phyloP scores from a whole-genome alignment of 768 basidiomycete species.

The Boletus eberwhitei region DNA sequence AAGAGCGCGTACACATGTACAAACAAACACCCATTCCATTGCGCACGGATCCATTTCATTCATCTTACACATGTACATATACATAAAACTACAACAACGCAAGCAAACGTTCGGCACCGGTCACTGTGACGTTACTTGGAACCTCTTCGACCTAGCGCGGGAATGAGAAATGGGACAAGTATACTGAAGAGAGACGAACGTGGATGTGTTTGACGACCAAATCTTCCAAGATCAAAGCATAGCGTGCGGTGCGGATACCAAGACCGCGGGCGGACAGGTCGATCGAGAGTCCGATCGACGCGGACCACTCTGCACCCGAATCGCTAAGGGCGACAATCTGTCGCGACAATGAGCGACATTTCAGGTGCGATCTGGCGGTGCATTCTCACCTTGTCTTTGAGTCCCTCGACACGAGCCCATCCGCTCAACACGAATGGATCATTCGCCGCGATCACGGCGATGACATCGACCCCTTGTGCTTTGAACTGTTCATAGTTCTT shows the following conservation, averaged over 20 bases:
- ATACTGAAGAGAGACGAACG: slow-evolving; percentile 34
- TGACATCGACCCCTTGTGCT: slow-evolving; percentile 49
- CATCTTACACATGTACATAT: too few species aligned
- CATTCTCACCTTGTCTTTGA: slow-evolving; percentile 60
- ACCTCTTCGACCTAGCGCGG: slow-evolving; percentile 10
- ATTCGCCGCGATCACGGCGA: slow-evolving; percentile 57
- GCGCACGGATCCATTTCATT: slow-evolving; percentile 17
- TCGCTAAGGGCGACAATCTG: slow-evolving; percentile 64
- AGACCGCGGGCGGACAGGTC: slow-evolving; percentile 50
- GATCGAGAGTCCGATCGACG: slow-evolving; percentile 48
- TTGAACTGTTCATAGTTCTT: slow-evolving; percentile 45
- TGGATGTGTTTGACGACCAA: slow-evolving; percentile 65
- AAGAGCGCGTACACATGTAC: slow-evolving; percentile 30
- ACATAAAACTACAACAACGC: neutral
- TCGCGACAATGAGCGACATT: neutral
- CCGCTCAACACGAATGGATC: slow-evolving; percentile 60
- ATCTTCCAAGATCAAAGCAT: slow-evolving; percentile 65
- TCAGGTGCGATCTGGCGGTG: slow-evolving; percentile 25
- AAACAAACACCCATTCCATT: slow-evolving; percentile 18
- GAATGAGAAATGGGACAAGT: neutral
- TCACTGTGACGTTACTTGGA: slow-evolving; percentile 2
- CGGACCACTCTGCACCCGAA: slow-evolving; percentile 52
- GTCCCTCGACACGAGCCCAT: slow-evolving; percentile 54
- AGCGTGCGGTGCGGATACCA: slow-evolving; percentile 58
- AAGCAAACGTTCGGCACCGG: slow-evolving; percentile 16